Percentiles rank a stretch among this genome's conserved stretches.
These are phyloP conservation scores for Phytophthora podocarpi DNA, from an alignment of 352 stramenopile species.

Conservation along the genomic window DNA sequence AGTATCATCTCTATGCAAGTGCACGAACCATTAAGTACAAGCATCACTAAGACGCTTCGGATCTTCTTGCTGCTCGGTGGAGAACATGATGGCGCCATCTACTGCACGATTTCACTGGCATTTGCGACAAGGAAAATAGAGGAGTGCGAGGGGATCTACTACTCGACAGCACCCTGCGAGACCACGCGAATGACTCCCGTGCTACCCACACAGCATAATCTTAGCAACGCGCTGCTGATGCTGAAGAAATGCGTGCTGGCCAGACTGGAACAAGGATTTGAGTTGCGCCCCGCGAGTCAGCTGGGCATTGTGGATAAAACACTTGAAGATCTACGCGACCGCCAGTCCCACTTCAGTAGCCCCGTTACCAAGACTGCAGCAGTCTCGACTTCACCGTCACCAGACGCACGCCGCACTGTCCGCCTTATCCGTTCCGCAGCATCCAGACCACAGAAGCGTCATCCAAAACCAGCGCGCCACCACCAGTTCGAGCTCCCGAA, in stretches of 20 bases:
- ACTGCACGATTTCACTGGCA: slow-evolving; percentile 24
- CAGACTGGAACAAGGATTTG: slow-evolving; percentile 26
- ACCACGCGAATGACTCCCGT: slow-evolving; percentile 15
- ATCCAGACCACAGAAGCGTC: background rate
- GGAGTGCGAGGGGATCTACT: slow-evolving; percentile 35
- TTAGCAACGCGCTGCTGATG: slow-evolving; percentile 31
- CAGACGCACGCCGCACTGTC: background rate
- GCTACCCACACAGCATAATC: slow-evolving; percentile 22
- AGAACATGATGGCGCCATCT: slow-evolving; percentile 47
- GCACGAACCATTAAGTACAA: slow-evolving; percentile 1
- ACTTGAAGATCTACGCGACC: slow-evolving; percentile 3
- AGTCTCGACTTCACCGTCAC: background rate
- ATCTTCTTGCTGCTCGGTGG: slow-evolving; percentile 43
- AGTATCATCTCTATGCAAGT: slow-evolving; percentile 3
- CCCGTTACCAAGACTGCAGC: background rate
- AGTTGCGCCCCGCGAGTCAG: slow-evolving; percentile 18
- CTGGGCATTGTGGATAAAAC: slow-evolving; percentile 24
- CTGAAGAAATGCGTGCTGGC: slow-evolving; percentile 37
- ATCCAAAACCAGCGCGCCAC: background rate
- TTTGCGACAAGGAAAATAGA: slow-evolving; percentile 27
- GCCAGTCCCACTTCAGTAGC: slow-evolving; percentile 17
- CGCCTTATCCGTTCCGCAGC: background rate
- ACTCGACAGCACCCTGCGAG: slow-evolving; percentile 15
- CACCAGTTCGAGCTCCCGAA: slow-evolving; percentile 11
- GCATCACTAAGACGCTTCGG: slow-evolving; percentile 8